Base-by-base conservation (phyloP, 2,329 filamentous ascomycete genomes). In the Ophiocordyceps camponoti-saundersi region DNA sequence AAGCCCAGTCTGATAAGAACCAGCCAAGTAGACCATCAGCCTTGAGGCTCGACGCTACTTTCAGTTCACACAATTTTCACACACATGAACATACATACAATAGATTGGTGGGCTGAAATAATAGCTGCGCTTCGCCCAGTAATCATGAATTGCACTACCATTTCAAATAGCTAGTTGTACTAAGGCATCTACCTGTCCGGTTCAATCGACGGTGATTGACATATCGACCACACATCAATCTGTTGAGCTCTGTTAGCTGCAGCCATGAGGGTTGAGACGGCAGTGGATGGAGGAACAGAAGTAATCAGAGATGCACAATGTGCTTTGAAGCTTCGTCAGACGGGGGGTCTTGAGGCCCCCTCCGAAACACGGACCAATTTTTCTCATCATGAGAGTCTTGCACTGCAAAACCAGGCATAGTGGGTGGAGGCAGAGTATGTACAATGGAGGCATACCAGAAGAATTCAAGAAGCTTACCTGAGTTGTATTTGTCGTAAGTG, bases 341-440 rank as follows among this genome's bases (percentile, higher is more conserved):
- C 71, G 68, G 79, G 80, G 82, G 85, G 83, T 89, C 84, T 90
- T 90, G 85, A 87, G 76, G 78, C 82, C 80, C 80, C 82, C 64
- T 90, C 83, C 77, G 85, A 80, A 90, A 92, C 85, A 90, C 84
- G 85, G 85, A 90, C 85, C 83, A 89, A 89, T 80, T 73, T 73
- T 75, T 83, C 74, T 89, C 85, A 88, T 89, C 84, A 65, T 55
- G 49, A n/a, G 48, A 56, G 48, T 20, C 4, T 42, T 11, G 20
- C 10, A 12, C 32, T 43, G 48, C 21, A 45, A 21, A 40, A 44
- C 22, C 3, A 29, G 34, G 23, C 40, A 47, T 30, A 26, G 16
- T 7, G 44, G 20, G 20, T 12, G 40, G 2, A 42, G 21, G 34
- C 1, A 42, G 40, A 18, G 21, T n/a, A 42, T 6, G 6, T 23